Evolutionary conservation across 108 stramenopile species (phyloP), one percentile per base, ranked within the genome.

Genomic region (Thalassiosira profunda): DNA sequence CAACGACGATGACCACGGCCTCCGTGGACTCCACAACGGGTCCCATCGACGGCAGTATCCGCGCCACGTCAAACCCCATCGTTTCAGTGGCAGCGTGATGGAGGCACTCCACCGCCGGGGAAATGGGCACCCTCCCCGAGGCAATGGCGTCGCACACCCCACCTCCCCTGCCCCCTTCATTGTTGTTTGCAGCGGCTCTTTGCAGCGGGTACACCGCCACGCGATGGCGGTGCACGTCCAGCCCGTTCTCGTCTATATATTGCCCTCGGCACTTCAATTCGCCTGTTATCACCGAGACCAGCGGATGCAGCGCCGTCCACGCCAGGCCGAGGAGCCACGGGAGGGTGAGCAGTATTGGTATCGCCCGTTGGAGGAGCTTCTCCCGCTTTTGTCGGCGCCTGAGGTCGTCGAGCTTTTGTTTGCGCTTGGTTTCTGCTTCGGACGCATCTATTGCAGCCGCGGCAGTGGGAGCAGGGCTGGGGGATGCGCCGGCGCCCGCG

Each of bases 191-290:
- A 26, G 8, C 36, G 11, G n/a, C 30, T 45, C 76, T 21, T 5
- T 47, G 63, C 31, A 62, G 10, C 17, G 79, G 79, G 63, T 80
- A 70, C 4, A 4, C 18, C 11, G 29, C 52, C 43, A 80, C 79
- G 21, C 73, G 67, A 47, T 74, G 73, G 0, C 73, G 43, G 61
- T 74, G 73, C 0, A 74, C 72, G 55, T 94, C 93, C 42, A 95
- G 68, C 25, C 87, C 82, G 62, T 90, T 79, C 70, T 95, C 94
- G 60, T 95, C 94, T 55, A 92, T 86, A 66, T 71, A 94, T 56
- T 56, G 65, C 20, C 90, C 88, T 12, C 93, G 83, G 45, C 90
- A 89, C 73, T 92, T 89, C 20, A 78, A 46, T 74, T 89, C 89
- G 31, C 94, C 91, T 2, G 90, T 92, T 2, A 90, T 47, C 2